Percentiles rank a stretch among this genome's conserved stretches.
Evolutionary conservation across 768 basidiomycete species (phyloP).

Genomic region (Gautieria morchelliformis): DNA sequence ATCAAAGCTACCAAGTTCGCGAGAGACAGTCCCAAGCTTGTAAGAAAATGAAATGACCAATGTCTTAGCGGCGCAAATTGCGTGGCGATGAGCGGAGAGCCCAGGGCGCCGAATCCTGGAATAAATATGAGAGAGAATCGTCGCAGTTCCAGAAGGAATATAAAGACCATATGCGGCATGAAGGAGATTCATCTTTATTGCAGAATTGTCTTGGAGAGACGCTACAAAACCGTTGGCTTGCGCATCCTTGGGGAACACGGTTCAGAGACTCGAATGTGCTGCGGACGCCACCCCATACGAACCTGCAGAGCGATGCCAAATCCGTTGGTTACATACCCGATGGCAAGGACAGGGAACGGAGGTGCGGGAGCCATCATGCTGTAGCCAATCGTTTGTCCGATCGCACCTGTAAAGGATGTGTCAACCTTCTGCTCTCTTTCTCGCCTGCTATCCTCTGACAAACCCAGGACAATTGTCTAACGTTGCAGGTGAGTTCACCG

Average conservation of each 20-base stretch:
- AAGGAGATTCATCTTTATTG: slow-evolving; percentile 31
- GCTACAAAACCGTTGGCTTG: slow-evolving; percentile 39
- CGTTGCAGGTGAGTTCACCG: neutral
- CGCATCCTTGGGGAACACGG: slow-evolving; percentile 26
- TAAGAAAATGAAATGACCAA: slow-evolving; percentile 77
- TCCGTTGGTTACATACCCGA: slow-evolving; percentile 35
- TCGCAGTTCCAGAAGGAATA: neutral
- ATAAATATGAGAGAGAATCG: neutral
- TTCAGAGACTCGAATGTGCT: neutral
- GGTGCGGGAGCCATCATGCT: slow-evolving; percentile 30
- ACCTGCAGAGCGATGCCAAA: slow-evolving; percentile 40
- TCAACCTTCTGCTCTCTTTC: slow-evolving; percentile 2
- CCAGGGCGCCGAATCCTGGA: slow-evolving; percentile 25
- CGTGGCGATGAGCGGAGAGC: slow-evolving; percentile 67
- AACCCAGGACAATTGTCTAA: slow-evolving; percentile 33
- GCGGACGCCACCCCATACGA: neutral
- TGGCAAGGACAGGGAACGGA: slow-evolving; percentile 36
- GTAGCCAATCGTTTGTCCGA: slow-evolving; percentile 23
- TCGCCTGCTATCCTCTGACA: neutral
- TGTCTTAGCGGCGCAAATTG: slow-evolving; percentile 56
- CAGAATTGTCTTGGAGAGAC: slow-evolving; percentile 27
- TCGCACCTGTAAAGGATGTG: slow-evolving; percentile 14
- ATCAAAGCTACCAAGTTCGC: slow-evolving; percentile 43
- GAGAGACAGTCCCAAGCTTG: slow-evolving; percentile 57
- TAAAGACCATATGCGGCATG: slow-evolving; percentile 26